These are phyloP conservation scores for Chloromonas sp. DNA, from an alignment of 163 green algal genomes.

Conservation along the genomic window DNA sequence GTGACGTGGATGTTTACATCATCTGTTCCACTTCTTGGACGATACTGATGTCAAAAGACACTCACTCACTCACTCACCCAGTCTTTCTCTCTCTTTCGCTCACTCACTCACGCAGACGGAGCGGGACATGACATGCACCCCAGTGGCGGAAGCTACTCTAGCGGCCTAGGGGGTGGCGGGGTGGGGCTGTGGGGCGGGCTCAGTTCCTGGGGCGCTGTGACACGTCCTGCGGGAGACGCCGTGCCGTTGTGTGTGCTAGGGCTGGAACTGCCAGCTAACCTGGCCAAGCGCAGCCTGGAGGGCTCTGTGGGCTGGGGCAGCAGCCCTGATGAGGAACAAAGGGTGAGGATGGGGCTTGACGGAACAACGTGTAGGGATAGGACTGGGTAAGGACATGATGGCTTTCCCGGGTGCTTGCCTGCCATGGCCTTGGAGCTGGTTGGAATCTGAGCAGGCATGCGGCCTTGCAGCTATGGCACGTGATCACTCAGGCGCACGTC, in stretches of 20 bases:
- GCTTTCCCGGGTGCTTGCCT: background rate
- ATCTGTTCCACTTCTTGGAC: no score
- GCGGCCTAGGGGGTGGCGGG: no score
- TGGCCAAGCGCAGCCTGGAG: constrained; percentile 31
- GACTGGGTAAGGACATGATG: background rate
- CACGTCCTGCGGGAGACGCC: background rate
- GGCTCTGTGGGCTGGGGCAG: constrained; percentile 38
- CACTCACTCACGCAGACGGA: no score
- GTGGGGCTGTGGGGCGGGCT: background rate
- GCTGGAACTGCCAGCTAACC: constrained; percentile 28
- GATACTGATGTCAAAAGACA: no score
- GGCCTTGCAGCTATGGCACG: background rate
- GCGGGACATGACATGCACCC: no score
- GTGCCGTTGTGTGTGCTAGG: constrained; percentile 17
- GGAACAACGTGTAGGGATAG: background rate
- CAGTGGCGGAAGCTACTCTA: background rate
- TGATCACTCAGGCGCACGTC: background rate
- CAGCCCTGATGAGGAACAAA: constrained; percentile 20
- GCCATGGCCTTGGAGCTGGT: background rate
- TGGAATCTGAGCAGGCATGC: background rate
- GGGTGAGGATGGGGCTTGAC: background rate
- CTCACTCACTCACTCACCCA: no score
- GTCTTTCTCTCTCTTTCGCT: no score
- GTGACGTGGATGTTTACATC: no score
- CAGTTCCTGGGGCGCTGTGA: background rate